Percentiles rank a stretch among this genome's conserved stretches.
These are phyloP conservation scores for Lentinula edodes DNA, from an alignment of 768 basidiomycete species.

Conservation along the genomic window DNA sequence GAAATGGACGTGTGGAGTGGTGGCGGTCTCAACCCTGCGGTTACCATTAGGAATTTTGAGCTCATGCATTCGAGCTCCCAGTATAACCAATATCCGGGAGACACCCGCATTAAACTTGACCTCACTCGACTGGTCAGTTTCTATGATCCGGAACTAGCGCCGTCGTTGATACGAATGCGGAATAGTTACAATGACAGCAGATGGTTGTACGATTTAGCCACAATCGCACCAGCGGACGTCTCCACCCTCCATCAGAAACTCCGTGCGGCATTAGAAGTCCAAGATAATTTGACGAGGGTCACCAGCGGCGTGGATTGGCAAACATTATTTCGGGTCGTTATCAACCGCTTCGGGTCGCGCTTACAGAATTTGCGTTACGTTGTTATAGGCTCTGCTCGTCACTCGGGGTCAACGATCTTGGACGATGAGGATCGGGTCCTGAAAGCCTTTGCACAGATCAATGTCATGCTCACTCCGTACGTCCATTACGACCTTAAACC, in stretches of 20 bases:
- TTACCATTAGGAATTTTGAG: background rate
- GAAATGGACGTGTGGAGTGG: background rate
- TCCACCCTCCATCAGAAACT: constrained; percentile 9
- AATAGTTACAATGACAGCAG: constrained; percentile 26
- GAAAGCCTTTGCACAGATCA: constrained; percentile 21
- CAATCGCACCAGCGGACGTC: background rate
- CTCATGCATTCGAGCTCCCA: background rate
- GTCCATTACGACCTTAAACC: constrained; percentile 14
- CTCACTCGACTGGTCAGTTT: background rate
- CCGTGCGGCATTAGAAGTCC: background rate
- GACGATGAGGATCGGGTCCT: constrained; percentile 10
- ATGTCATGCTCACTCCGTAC: constrained; percentile 27
- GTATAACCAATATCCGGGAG: constrained; percentile 19
- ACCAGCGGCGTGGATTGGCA: constrained; percentile 38
- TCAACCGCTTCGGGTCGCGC: constrained; percentile 35
- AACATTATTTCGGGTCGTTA: constrained; percentile 28
- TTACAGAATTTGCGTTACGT: constrained; percentile 33
- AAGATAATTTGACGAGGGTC: constrained; percentile 9
- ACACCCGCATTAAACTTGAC: constrained; percentile 18
- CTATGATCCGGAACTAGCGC: background rate
- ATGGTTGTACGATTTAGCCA: background rate
- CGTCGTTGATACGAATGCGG: background rate
- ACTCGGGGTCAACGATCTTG: constrained; percentile 4
- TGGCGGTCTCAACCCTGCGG: constrained; percentile 1
- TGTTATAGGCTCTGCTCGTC: constrained; percentile 16